phyloP scores from a whole-genome alignment of 495 filamentous ascomycete genomes.

The Physcia stellaris region DNA sequence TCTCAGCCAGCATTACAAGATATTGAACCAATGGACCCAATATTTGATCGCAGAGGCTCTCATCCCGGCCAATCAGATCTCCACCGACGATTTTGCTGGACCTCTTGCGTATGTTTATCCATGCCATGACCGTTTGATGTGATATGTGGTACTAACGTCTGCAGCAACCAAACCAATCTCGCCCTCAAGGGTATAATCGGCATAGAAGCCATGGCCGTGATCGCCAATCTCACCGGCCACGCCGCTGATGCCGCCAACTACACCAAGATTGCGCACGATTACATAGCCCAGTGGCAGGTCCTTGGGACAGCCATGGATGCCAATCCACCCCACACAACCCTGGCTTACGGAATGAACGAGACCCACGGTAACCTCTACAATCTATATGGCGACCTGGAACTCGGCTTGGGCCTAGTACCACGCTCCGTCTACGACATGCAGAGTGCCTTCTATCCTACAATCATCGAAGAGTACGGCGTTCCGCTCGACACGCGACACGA shows the following conservation, averaged over 20 bases:
- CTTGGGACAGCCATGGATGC: conserved; percentile 59
- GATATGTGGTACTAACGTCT: conserved; percentile 59
- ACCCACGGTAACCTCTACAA: conserved; percentile 40
- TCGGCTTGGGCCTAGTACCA: conserved; percentile 33
- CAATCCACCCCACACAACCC: conserved; percentile 56
- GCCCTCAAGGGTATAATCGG: conserved; percentile 88
- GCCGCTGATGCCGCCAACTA: conserved; percentile 49
- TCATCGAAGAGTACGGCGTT: conserved; percentile 31
- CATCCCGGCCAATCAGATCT: conserved; percentile 73
- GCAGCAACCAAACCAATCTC: no score
- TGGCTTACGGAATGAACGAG: conserved; percentile 48
- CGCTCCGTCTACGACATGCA: conserved; percentile 41
- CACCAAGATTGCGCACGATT: conserved; percentile 51
- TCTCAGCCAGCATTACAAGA: conserved; percentile 44
- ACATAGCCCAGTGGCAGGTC: conserved; percentile 66
- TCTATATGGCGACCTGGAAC: conserved; percentile 33
- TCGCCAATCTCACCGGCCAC: conserved; percentile 53
- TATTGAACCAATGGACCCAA: conserved; percentile 76
- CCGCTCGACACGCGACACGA: conserved; percentile 38
- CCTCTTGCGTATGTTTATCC: conserved; percentile 47
- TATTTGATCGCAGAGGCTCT: conserved; percentile 75
- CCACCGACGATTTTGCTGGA: conserved; percentile 89
- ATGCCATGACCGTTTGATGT: neutral
- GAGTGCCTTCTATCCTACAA: conserved; percentile 36
- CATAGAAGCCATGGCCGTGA: conserved; percentile 75